phyloP scores from a whole-genome alignment of 257 asterid species.

The Scutellaria baicalensis region DNA sequence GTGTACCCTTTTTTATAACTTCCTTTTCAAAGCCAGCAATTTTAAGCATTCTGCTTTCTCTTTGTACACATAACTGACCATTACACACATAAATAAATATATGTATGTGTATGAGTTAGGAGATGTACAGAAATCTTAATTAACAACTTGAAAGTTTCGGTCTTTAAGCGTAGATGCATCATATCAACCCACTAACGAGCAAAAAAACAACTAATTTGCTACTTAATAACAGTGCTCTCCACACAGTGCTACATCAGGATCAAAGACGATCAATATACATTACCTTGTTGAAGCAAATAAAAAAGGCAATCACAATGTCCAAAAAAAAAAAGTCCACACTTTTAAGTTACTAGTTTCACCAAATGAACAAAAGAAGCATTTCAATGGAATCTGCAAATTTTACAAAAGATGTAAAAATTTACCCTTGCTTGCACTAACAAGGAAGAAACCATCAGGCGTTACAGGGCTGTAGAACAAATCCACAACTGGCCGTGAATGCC shows the following conservation, averaged over 20 bases:
- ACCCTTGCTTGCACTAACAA: conserved; percentile 99
- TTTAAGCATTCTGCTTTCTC: background rate
- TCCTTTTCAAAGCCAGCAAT: no score
- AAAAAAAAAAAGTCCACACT: background rate
- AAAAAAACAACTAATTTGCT: background rate
- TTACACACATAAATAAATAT: background rate
- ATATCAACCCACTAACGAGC: background rate
- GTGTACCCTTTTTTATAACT: background rate
- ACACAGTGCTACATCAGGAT: background rate
- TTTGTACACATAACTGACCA: background rate
- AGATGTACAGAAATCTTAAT: background rate
- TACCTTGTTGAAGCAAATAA: background rate
- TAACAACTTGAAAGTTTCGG: background rate
- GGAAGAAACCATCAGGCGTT: conserved; percentile 93
- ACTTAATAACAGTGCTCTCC: background rate
- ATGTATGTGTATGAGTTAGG: background rate
- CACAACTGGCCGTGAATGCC: conserved; percentile 99
- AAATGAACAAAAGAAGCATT: background rate
- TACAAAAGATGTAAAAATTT: conserved; percentile 6
- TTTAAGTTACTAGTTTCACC: background rate
- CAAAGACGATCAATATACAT: background rate
- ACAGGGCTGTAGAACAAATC: conserved; percentile 93
- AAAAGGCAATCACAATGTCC: background rate
- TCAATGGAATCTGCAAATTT: background rate
- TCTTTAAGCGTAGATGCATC: background rate